Evolutionary conservation across 1,284 basidiomycete genomes (phyloP), one percentile per base, ranked within the genome.

Genomic region (Chondrostereum purpureum): DNA sequence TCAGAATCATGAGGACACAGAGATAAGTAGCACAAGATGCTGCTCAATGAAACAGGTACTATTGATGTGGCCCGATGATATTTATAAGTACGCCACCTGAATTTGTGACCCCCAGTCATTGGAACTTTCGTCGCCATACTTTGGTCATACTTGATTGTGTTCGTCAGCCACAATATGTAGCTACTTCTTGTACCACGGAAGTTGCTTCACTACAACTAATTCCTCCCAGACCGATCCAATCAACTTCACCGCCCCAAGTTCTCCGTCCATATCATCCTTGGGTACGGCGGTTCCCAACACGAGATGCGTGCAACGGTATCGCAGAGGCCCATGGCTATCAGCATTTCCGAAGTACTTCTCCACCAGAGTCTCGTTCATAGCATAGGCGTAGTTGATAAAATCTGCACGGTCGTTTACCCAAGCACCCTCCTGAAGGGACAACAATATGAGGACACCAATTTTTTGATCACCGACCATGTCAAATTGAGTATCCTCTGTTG

Each of bases 101-200:
- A n/a, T n/a, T n/a, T n/a, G n/a, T n/a, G n/a, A n/a, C n/a, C n/a
- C n/a, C n/a, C n/a, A n/a, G n/a, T n/a, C n/a, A n/a, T n/a, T n/a
- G n/a, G n/a, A n/a, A n/a, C n/a, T n/a, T n/a, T n/a, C n/a, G n/a
- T n/a, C n/a, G n/a, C n/a, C n/a, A n/a, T n/a, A n/a, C n/a, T n/a
- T n/a, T n/a, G n/a, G n/a, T n/a, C n/a, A 47, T 20, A 35, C 43
- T 47, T 8, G 35, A 44, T 46, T 39, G 49, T 8, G 53, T 33
- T 13, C 48, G 53, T 34, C 45, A 43, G 27, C 40, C 45, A 45
- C 43, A 52, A 40, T 24, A 50, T n/a, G n/a, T n/a, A 31, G 27
- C 27, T 31, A 31, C 27, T 31, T n/a, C 27, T 8, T 31, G 27
- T n/a, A 8, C 27, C 27, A 31, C 27, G 27, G 27, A 31, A 31